A percentile compares a stretch with the other conserved stretches of the same genome.
Evolutionary conservation across 2,329 filamentous ascomycete genomes (phyloP).

Genomic region (Geosmithia flava): DNA sequence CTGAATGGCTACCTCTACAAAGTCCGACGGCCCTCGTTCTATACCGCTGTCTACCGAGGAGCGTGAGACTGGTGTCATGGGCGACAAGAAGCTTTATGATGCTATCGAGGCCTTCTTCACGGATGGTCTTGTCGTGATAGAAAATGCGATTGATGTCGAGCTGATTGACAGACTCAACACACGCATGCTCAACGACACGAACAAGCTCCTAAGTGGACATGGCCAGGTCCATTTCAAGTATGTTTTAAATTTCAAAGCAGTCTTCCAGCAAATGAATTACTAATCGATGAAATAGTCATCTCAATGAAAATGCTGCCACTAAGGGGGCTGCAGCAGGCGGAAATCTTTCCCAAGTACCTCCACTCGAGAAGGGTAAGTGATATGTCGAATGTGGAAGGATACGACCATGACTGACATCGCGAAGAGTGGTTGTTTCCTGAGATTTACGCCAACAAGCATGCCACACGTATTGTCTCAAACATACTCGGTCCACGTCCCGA

Average conservation of each 20-base stretch:
- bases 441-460: constrained; percentile 15
- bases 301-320: constrained; percentile 7
- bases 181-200: constrained; percentile 10
- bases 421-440: constrained; percentile 11
- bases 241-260: not conserved
- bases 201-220: constrained; percentile 7
- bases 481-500: constrained; percentile 10
- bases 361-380: constrained; percentile 8
- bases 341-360: constrained; percentile 11
- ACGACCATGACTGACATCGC: not conserved
- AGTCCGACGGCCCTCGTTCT: too few species aligned
- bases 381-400: not conserved
- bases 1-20: too few species aligned
- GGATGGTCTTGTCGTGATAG: constrained; percentile 11
- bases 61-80: constrained; percentile 10
- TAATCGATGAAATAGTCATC: constrained; percentile 4
- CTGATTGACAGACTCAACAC: constrained; percentile 15
- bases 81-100: constrained; percentile 11
- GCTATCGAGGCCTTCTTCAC: constrained; percentile 12
- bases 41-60: too few species aligned
- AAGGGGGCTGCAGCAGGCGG: constrained; percentile 9
- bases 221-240: constrained; percentile 7
- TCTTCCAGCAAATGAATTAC: not conserved
- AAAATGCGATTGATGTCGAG: constrained; percentile 10
- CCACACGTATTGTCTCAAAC: constrained; percentile 7